A percentile compares a stretch with the other conserved stretches of the same genome.
phyloP scores from a whole-genome alignment of 345 rosid genomes.

The Eucalyptus fibrosa region DNA sequence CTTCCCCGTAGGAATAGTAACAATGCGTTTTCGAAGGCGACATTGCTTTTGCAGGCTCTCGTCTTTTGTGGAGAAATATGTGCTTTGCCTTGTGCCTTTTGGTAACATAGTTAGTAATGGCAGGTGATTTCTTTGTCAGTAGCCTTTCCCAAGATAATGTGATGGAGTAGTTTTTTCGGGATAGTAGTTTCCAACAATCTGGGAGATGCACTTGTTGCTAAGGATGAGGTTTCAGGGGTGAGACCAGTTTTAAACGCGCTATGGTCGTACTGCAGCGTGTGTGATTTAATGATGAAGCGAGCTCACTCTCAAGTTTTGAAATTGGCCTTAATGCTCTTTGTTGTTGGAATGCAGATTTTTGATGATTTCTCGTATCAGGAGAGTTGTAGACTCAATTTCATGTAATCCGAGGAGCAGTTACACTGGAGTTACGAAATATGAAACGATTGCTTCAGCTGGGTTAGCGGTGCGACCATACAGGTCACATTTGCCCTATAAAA shows the following conservation, averaged over 20 bases:
- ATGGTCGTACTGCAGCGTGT: not conserved
- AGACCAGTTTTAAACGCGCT: not conserved
- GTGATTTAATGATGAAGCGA: not conserved
- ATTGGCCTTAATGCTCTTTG: not conserved
- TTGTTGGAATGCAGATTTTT: constrained; percentile 40
- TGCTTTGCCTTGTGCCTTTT: not conserved
- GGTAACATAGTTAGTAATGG: not conserved
- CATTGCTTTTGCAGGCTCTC: not conserved
- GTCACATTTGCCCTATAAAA: constrained; percentile 10
- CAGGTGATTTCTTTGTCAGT: not conserved
- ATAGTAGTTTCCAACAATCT: not conserved
- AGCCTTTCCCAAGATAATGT: not conserved
- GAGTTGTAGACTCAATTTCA: constrained; percentile 11
- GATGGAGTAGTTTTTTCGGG: not conserved
- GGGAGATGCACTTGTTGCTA: not conserved
- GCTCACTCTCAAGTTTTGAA: not conserved
- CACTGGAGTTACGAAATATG: constrained; percentile 20
- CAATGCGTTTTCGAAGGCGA: not conserved
- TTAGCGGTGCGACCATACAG: constrained; percentile 23
- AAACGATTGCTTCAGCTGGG: constrained; percentile 19
- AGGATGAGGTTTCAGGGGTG: not conserved
- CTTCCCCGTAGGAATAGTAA: not conserved
- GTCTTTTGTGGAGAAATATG: not conserved
- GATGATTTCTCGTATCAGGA: constrained; percentile 22
- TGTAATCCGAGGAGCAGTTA: constrained; percentile 2